Evolutionary conservation across 352 stramenopile species (phyloP), one percentile per base, ranked within the genome.

Genomic region (Phytophthora foliorum): DNA sequence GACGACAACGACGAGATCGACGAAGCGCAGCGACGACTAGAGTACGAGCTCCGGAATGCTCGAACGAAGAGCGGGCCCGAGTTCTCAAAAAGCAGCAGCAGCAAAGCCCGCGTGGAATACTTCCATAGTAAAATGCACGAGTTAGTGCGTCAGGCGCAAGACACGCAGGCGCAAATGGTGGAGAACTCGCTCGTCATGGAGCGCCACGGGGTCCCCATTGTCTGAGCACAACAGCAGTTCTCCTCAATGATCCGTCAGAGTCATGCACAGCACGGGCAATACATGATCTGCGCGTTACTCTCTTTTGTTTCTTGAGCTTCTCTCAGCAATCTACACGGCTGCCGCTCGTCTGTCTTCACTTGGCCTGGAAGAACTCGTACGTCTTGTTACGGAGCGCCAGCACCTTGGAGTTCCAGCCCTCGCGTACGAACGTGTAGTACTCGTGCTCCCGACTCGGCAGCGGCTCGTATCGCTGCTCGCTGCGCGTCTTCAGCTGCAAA

Each of bases 351-450:
- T 34, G 7, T 31, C 29, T 13, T 69, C 54, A 77, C 58, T 78
- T 89, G 67, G 48, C 63, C 27, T 83, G 57, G 67, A 92, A 87
- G 27, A 91, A 46, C 50, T 82, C 82, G 55, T 82, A 69, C 49
- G 76, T 65, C 56, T 77, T 83, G 68, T 90, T 80, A 46, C 86
- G 84, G 64, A 94, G 78, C 22, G 63, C 61, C 32, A 92, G 46
- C 32, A 94, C 81, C 67, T 86, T 84, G 32, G 77, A 70, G 76
- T 94, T 94, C 86, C 86, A 94, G 19, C 74, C 57, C 69, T 91
- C 59, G 48, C 86, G 84, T 42, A 92, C 57, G 69, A 74, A 80
- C 75, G 84, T 89, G 73, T 94, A 94, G 74, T 92, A 94, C 78
- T 92, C 86, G 67, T 94, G 86, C 72, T 94, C 86, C 29, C 74